These are phyloP conservation scores for Xylaria longipes DNA, from an alignment of 495 filamentous ascomycete genomes.

Conservation along the genomic window DNA sequence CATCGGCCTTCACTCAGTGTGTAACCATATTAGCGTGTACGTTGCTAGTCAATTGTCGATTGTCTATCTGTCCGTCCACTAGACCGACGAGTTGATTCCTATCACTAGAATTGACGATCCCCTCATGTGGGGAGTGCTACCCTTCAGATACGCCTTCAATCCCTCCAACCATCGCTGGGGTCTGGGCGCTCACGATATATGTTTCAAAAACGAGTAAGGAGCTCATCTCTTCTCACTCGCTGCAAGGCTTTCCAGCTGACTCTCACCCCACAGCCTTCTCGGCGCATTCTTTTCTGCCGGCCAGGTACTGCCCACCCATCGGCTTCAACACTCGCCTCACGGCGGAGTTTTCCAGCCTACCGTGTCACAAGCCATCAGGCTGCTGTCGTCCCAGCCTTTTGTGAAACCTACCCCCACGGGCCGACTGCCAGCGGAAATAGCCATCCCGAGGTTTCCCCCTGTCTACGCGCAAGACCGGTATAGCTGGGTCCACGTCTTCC, in stretches of 20 bases:
- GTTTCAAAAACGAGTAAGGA: constrained; percentile 72
- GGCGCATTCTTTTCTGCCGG: constrained; percentile 79
- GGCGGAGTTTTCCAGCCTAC: constrained; percentile 90
- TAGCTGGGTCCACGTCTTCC: constrained; percentile 93
- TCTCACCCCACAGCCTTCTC: constrained; percentile 52
- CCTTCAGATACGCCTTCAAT: constrained; percentile 69
- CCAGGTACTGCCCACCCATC: constrained; percentile 89
- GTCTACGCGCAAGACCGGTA: constrained; percentile 59
- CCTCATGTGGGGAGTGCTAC: constrained; percentile 87
- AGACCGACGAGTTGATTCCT: constrained; percentile 22
- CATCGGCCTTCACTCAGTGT: constrained; percentile 66
- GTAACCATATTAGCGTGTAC: constrained; percentile 96
- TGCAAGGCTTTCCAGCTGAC: not conserved
- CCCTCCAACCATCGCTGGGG: constrained; percentile 82
- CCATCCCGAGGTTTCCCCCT: constrained; percentile 61
- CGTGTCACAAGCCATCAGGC: constrained; percentile 81
- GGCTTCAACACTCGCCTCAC: constrained; percentile 70
- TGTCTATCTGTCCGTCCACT: not conserved
- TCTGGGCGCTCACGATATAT: constrained; percentile 91
- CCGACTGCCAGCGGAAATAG: constrained; percentile 20
- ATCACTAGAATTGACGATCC: constrained; percentile 85
- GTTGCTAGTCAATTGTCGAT: constrained; percentile 48
- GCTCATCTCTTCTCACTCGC: not conserved
- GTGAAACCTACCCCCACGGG: constrained; percentile 1
- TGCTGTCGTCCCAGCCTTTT: constrained; percentile 69